phyloP scores from a whole-genome alignment of 164 flowering plant genomes.

The Tetrastigma voinierianum region DNA sequence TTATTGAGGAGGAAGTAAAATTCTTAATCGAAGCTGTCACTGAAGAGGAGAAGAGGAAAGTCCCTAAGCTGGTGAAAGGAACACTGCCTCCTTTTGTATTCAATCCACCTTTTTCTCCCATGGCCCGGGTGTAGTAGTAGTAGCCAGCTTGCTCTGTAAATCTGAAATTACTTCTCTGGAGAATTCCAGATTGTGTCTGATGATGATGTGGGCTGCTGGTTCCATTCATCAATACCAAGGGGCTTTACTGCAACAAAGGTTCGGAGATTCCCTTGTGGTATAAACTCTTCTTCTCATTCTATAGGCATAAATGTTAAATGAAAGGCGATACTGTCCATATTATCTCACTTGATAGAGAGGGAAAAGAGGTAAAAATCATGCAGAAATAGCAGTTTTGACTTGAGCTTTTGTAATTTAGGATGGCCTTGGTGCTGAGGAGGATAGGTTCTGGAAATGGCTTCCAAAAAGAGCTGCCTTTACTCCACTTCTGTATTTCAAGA shows the following conservation, averaged over 20 bases:
- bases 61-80: constrained; percentile 33
- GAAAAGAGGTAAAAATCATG: neutral
- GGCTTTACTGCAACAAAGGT: constrained; percentile 2
- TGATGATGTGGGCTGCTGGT: neutral
- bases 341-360: constrained; percentile 8
- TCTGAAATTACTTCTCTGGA: neutral
- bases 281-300: constrained; percentile 3
- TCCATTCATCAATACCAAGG: neutral
- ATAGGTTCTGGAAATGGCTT: neutral
- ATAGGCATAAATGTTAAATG: neutral
- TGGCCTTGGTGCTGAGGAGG: neutral
- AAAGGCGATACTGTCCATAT: constrained; percentile 25
- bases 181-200: neutral
- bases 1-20: constrained; percentile 64
- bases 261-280: neutral
- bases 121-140: constrained; percentile 68
- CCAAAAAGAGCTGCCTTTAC: neutral
- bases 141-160: neutral
- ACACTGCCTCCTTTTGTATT: constrained; percentile 41
- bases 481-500: neutral
- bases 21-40: constrained; percentile 51
- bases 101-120: constrained; percentile 85
- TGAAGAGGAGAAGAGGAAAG: constrained; percentile 54
- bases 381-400: neutral
- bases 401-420: neutral